Conservation (phyloP, 2,329 filamentous ascomycete genomes). For the Lecanicillium sp. region DNA sequence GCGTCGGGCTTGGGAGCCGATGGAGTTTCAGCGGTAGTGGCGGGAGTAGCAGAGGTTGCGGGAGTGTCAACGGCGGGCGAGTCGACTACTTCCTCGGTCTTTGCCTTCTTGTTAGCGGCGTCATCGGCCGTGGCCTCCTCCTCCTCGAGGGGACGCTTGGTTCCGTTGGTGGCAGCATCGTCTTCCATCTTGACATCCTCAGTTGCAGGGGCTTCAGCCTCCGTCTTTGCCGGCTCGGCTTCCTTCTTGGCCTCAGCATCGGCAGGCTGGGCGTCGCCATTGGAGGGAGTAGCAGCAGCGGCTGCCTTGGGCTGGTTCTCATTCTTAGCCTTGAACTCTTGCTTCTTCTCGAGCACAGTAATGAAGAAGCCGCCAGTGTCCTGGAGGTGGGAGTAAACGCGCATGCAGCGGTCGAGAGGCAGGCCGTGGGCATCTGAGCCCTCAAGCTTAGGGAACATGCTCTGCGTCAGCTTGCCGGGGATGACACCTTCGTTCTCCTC, state of each 20-base stretch:
- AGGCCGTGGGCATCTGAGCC: constrained; percentile 50
- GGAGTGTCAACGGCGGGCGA: constrained; percentile 13
- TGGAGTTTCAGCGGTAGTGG: constrained; percentile 11
- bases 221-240: constrained; percentile 11
- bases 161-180: constrained; percentile 19
- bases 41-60: constrained; percentile 5
- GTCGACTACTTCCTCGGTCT: constrained; percentile 24
- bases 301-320: constrained; percentile 48
- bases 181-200: constrained; percentile 21
- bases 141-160: constrained; percentile 27
- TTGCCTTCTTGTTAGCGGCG: constrained; percentile 39
- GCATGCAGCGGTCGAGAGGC: constrained; percentile 83
- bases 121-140: constrained; percentile 28
- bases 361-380: constrained; percentile 98
- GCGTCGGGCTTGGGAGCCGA: constrained; percentile 17
- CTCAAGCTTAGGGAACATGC: constrained; percentile 71
- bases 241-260: constrained; percentile 17
- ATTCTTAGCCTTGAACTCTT: constrained; percentile 71
- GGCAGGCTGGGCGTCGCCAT: constrained; percentile 15
- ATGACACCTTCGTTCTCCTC: constrained; percentile 43
- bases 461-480: constrained; percentile 64
- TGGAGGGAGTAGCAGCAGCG: constrained; percentile 2
- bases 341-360: constrained; percentile 83
- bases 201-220: constrained; percentile 15
- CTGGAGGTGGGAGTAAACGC: constrained; percentile 90